Conservation (phyloP, 139 green algal species). For the Coccomyxa sp. region DNA sequence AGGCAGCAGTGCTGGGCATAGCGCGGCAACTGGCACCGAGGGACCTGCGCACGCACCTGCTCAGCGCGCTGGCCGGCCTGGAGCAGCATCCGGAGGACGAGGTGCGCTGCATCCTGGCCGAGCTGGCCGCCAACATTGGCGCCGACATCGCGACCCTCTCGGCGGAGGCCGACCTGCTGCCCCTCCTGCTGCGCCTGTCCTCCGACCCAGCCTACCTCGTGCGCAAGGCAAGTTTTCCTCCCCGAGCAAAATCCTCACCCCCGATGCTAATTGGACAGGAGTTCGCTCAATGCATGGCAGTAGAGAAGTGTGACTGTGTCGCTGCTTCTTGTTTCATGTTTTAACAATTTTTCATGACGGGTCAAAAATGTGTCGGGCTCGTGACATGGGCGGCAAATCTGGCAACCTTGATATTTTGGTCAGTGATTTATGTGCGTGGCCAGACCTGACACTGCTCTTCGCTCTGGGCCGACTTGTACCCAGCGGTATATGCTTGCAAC, state of each 20-base stretch:
- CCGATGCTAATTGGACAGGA: too few relatives aligned
- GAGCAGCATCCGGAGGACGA: constrained; percentile 10
- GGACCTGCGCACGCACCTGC: constrained; percentile 2
- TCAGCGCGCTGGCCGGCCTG: constrained; percentile 1
- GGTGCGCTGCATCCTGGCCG: neutral
- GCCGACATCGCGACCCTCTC: neutral
- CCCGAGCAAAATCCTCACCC: too few relatives aligned
- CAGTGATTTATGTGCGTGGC: too few relatives aligned
- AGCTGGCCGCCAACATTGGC: neutral
- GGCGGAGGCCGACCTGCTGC: constrained; percentile 1
- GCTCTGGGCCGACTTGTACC: too few relatives aligned
- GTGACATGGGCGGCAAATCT: neutral
- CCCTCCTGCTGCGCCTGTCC: neutral
- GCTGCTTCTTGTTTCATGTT: neutral
- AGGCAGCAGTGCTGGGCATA: constrained; percentile 19
- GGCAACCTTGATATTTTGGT: too few relatives aligned
- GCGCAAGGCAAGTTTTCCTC: neutral
- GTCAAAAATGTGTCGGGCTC: neutral
- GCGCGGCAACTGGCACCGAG: constrained; percentile 11
- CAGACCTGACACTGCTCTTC: too few relatives aligned
- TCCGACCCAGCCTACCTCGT: constrained; percentile 8
- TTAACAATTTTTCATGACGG: neutral
- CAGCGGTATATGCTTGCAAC: too few relatives aligned
- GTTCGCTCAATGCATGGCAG: neutral
- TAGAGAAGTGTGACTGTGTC: neutral